Evolutionary conservation across 257 asterid species (phyloP).

Genomic region (Plantago elongata): DNA sequence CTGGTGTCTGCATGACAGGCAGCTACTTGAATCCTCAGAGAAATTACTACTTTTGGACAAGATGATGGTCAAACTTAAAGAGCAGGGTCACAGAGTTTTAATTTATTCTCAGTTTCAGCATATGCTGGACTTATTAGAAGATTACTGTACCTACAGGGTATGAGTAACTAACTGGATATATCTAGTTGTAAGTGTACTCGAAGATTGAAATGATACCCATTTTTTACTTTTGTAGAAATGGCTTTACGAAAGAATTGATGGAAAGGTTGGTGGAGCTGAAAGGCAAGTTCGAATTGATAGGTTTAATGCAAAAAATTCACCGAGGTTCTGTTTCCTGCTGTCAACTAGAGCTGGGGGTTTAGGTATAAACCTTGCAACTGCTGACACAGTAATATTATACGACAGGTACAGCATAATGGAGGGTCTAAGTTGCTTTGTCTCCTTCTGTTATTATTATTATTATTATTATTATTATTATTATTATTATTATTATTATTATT

Average conservation of each 20-base stretch:
- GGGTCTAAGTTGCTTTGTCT: slow-evolving; percentile 2
- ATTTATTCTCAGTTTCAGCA: slow-evolving; percentile 94
- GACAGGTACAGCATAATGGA: slow-evolving; percentile 60
- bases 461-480: too few species aligned
- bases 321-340: slow-evolving; percentile 92
- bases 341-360: slow-evolving; percentile 99
- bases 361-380: slow-evolving; percentile 98
- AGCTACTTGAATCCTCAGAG: slow-evolving; percentile 88
- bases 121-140: slow-evolving; percentile 91
- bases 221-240: slow-evolving; percentile 56
- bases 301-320: slow-evolving; percentile 89
- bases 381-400: slow-evolving; percentile 91
- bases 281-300: slow-evolving; percentile 95
- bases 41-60: slow-evolving; percentile 92
- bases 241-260: slow-evolving; percentile 92
- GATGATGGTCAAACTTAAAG: slow-evolving; percentile 93
- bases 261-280: slow-evolving; percentile 94
- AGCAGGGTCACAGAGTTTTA: slow-evolving; percentile 94
- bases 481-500: too few species aligned
- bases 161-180: background rate
- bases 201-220: slow-evolving; percentile 18
- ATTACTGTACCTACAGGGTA: slow-evolving; percentile 85
- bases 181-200: slow-evolving; percentile 4
- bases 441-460: too few species aligned
- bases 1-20: slow-evolving; percentile 37